phyloP scores from a whole-genome alignment of 2,329 filamentous ascomycete genomes.

The Nannizzia gypsea region DNA sequence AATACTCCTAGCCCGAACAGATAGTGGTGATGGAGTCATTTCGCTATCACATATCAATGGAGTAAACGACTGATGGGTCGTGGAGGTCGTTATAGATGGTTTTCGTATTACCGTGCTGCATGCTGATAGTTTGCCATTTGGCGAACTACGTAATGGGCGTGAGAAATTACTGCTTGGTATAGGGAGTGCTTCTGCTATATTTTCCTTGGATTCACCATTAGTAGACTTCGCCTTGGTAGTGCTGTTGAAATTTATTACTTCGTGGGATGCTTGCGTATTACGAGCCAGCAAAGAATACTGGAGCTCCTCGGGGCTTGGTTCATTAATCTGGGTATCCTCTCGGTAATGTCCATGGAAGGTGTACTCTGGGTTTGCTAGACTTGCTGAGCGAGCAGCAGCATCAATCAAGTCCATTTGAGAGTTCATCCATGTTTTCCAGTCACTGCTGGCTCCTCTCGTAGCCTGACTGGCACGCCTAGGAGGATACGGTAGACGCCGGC shows the following conservation, averaged over 20 bases:
- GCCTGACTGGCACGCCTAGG: neutral
- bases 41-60: neutral
- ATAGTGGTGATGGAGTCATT: neutral
- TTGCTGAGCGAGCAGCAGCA: neutral
- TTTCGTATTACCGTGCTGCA: constrained; percentile 10
- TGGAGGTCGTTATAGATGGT: constrained; percentile 7
- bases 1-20: constrained; percentile 4
- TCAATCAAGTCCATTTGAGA: constrained; percentile 18
- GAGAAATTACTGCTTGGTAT: constrained; percentile 15
- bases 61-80: constrained; percentile 6
- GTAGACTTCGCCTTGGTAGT: neutral
- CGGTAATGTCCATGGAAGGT: constrained; percentile 16
- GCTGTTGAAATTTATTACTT: neutral
- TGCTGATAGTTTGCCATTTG: constrained; percentile 10
- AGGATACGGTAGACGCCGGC: constrained; percentile 11
- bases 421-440: constrained; percentile 19
- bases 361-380: neutral
- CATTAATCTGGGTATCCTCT: constrained; percentile 21
- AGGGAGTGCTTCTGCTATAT: constrained; percentile 10
- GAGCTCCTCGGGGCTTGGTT: constrained; percentile 4
- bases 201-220: neutral
- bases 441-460: constrained; percentile 9
- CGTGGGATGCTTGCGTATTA: neutral
- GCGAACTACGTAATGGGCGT: constrained; percentile 13
- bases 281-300: neutral